phyloP scores from a whole-genome alignment of 164 flowering plant genomes.

The Taxillus chinensis region DNA sequence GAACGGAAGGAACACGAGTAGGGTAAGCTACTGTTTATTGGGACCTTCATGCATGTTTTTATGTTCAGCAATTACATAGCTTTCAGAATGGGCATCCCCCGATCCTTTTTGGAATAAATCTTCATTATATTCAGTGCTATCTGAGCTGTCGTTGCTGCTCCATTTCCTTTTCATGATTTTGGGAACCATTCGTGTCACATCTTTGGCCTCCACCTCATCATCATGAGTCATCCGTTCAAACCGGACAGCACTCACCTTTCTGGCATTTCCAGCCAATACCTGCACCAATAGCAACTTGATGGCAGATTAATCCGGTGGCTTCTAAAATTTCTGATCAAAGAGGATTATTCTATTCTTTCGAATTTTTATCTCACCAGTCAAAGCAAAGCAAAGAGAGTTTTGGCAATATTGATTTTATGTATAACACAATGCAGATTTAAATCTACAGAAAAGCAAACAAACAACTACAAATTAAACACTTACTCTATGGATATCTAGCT shows the following conservation, averaged over 20 bases:
- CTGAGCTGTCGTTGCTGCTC: slow-evolving; percentile 32
- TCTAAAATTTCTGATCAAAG: background rate
- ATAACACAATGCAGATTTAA: too few species aligned
- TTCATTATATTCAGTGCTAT: slow-evolving; percentile 18
- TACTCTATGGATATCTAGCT: too few species aligned
- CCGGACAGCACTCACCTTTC: slow-evolving; percentile 85
- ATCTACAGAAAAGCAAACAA: too few species aligned
- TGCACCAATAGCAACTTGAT: slow-evolving; percentile 25
- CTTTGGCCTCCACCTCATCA: slow-evolving; percentile 36
- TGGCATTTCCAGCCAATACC: slow-evolving; percentile 93
- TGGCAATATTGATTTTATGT: too few species aligned
- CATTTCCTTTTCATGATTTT: slow-evolving; percentile 62
- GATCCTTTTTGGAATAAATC: slow-evolving; percentile 17
- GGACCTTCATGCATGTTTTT: slow-evolving; percentile 19
- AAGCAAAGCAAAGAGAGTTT: too few species aligned
- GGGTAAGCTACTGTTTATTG: slow-evolving; percentile 21
- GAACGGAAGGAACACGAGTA: slow-evolving; percentile 12
- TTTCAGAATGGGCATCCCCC: slow-evolving; percentile 25
- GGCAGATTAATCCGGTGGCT: background rate
- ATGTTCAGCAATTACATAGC: slow-evolving; percentile 28
- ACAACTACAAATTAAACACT: too few species aligned
- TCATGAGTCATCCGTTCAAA: slow-evolving; percentile 57
- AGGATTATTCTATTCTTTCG: too few species aligned
- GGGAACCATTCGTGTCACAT: slow-evolving; percentile 57
- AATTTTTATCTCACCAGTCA: too few species aligned